Conservation (phyloP, 2,329 filamentous ascomycete genomes). For the Epichloe aotearoae region DNA sequence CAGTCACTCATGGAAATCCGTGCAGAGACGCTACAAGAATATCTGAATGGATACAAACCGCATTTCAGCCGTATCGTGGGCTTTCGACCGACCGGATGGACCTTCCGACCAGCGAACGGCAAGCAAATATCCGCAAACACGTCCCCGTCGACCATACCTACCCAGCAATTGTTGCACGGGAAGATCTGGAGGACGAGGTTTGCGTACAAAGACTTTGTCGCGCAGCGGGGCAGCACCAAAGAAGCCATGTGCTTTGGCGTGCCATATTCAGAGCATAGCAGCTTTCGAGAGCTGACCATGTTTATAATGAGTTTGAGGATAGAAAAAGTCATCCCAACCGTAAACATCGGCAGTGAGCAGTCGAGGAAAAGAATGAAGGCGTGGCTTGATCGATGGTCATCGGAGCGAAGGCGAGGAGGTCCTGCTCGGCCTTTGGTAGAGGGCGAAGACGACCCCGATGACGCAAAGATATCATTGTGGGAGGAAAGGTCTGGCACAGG, state of each 20-base stretch:
- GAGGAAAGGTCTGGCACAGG: slow-evolving; percentile 25
- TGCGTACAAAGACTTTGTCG: slow-evolving; percentile 55
- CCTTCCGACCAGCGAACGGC: slow-evolving; percentile 56
- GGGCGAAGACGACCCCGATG: slow-evolving; percentile 21
- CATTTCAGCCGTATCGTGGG: slow-evolving; percentile 80
- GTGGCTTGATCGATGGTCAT: slow-evolving; percentile 51
- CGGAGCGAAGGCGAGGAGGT: slow-evolving; percentile 43
- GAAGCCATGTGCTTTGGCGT: slow-evolving; percentile 85
- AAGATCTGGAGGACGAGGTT: slow-evolving; percentile 67
- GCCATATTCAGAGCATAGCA: slow-evolving; percentile 91
- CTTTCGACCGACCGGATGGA: slow-evolving; percentile 90
- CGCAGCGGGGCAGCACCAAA: slow-evolving; percentile 76
- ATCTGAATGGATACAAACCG: slow-evolving; percentile 65
- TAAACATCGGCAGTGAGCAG: slow-evolving; percentile 58
- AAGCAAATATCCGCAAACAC: slow-evolving; percentile 41
- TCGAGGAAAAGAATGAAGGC: slow-evolving; percentile 46
- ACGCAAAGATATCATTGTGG: slow-evolving; percentile 20
- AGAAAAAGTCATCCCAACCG: slow-evolving; percentile 82
- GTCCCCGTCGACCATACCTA: slow-evolving; percentile 35
- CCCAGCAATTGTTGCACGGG: slow-evolving; percentile 37
- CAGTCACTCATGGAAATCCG: slow-evolving; percentile 90
- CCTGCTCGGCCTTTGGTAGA: slow-evolving; percentile 31
- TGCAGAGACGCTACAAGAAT: slow-evolving; percentile 80
- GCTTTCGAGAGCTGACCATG: slow-evolving; percentile 85
- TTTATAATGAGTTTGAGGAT: slow-evolving; percentile 82